Evolutionary conservation across 495 filamentous ascomycete species (phyloP).

Genomic region (Talaromyces liani): DNA sequence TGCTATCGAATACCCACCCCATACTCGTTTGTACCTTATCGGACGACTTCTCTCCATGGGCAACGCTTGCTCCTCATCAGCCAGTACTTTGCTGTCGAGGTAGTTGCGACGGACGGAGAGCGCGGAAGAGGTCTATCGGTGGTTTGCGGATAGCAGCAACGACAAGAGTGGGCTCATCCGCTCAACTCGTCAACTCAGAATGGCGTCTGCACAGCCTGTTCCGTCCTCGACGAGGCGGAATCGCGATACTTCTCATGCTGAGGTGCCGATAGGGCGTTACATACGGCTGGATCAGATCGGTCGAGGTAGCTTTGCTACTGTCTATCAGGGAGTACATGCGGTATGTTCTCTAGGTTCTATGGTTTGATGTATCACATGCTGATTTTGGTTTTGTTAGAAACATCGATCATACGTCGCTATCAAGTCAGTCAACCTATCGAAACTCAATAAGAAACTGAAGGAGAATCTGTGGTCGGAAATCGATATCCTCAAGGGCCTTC

Average conservation of each 20-base stretch:
- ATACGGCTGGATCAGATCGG: conserved; percentile 78
- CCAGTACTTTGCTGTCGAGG: conserved; percentile 21
- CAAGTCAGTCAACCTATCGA: conserved; percentile 86
- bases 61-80: conserved; percentile 3
- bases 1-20: not conserved
- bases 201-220: conserved; percentile 27
- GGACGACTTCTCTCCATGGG: conserved; percentile 5
- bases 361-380: not conserved
- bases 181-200: conserved; percentile 17
- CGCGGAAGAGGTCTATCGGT: conserved; percentile 10
- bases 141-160: conserved; percentile 1
- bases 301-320: conserved; percentile 91
- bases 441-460: conserved; percentile 90
- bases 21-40: not conserved
- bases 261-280: conserved; percentile 70
- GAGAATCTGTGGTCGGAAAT: conserved; percentile 95
- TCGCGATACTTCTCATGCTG: conserved; percentile 36
- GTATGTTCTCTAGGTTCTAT: conserved; percentile 44
- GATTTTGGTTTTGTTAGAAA: conserved; percentile 24
- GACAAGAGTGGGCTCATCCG: conserved; percentile 8
- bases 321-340: conserved; percentile 78
- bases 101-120: conserved; percentile 32
- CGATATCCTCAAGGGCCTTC: conserved; percentile 80
- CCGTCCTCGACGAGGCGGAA: conserved; percentile 27
- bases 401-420: conserved; percentile 74